These are phyloP conservation scores for Pythium monospermum DNA, from an alignment of 352 stramenopile species.

Conservation along the genomic window DNA sequence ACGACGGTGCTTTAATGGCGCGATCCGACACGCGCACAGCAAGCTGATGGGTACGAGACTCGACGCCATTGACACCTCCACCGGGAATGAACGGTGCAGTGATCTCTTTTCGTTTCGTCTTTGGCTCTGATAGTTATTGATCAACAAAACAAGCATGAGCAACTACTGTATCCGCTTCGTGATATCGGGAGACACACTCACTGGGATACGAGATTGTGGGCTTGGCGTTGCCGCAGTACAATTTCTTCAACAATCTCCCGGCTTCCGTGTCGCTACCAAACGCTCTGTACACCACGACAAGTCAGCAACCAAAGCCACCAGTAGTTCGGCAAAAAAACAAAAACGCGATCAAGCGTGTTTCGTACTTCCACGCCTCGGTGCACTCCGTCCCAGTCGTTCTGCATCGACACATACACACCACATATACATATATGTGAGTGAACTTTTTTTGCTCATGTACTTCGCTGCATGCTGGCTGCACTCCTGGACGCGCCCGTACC, in stretches of 20 bases:
- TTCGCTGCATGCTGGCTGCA: too few relatives aligned
- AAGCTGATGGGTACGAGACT: conserved; percentile 47
- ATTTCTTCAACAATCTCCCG: conserved; percentile 62
- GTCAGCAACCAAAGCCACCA: background rate
- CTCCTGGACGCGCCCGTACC: too few relatives aligned
- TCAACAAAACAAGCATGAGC: too few relatives aligned
- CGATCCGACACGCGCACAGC: conserved; percentile 55
- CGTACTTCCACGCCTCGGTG: conserved; percentile 40
- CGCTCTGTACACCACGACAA: conserved; percentile 23
- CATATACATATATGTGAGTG: too few relatives aligned
- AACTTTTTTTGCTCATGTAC: too few relatives aligned
- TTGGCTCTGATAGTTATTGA: conserved; percentile 53
- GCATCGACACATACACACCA: too few relatives aligned
- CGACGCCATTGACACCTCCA: conserved; percentile 27
- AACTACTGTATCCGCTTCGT: too few relatives aligned
- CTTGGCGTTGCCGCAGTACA: conserved; percentile 66
- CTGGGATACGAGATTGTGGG: conserved; percentile 70
- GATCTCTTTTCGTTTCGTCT: conserved; percentile 35
- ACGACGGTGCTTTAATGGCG: conserved; percentile 45
- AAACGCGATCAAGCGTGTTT: background rate
- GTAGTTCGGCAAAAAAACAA: background rate
- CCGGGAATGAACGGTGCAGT: conserved; percentile 62
- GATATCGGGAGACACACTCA: conserved; percentile 18
- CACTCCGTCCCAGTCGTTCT: too few relatives aligned
- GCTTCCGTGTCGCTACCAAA: conserved; percentile 77